These are phyloP conservation scores for Xeromyces bisporus DNA, from an alignment of 495 filamentous ascomycete genomes.

Conservation along the genomic window DNA sequence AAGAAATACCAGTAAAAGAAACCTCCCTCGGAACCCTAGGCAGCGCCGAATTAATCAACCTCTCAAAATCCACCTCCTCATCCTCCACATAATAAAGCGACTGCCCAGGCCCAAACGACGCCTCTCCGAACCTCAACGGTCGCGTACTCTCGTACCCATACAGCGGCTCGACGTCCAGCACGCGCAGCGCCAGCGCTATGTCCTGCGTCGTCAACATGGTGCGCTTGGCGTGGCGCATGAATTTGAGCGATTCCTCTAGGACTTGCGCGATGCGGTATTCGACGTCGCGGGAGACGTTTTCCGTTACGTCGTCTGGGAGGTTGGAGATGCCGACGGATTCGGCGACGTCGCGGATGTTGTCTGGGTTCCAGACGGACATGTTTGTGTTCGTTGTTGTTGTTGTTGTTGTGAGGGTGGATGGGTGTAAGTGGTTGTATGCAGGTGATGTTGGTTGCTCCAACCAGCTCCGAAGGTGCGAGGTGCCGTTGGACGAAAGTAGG, in stretches of 20 bases:
- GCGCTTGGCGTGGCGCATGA: constrained; percentile 78
- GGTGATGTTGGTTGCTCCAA: too few species aligned
- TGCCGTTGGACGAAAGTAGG: too few species aligned
- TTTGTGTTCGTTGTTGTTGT: background rate
- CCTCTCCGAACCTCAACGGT: constrained; percentile 80
- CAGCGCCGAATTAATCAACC: constrained; percentile 87
- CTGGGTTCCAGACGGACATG: constrained; percentile 77
- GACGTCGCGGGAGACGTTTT: constrained; percentile 77
- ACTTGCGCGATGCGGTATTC: constrained; percentile 89
- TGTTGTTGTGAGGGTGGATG: too few species aligned
- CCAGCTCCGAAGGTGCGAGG: too few species aligned
- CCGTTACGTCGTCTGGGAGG: constrained; percentile 64
- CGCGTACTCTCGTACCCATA: constrained; percentile 89
- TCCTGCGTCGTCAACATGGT: constrained; percentile 74
- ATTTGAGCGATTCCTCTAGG: constrained; percentile 80
- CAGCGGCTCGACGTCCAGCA: constrained; percentile 82
- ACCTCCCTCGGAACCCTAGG: constrained; percentile 92
- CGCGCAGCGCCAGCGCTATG: constrained; percentile 61
- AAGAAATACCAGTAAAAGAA: constrained; percentile 58
- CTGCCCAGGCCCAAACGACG: constrained; percentile 83
- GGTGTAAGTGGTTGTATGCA: too few species aligned
- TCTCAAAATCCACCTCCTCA: constrained; percentile 97
- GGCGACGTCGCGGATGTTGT: constrained; percentile 86
- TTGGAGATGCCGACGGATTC: constrained; percentile 79
- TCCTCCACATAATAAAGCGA: constrained; percentile 95